These are phyloP conservation scores for Exophiala sp. DNA, from an alignment of 2,329 filamentous ascomycete genomes.

Conservation along the genomic window DNA sequence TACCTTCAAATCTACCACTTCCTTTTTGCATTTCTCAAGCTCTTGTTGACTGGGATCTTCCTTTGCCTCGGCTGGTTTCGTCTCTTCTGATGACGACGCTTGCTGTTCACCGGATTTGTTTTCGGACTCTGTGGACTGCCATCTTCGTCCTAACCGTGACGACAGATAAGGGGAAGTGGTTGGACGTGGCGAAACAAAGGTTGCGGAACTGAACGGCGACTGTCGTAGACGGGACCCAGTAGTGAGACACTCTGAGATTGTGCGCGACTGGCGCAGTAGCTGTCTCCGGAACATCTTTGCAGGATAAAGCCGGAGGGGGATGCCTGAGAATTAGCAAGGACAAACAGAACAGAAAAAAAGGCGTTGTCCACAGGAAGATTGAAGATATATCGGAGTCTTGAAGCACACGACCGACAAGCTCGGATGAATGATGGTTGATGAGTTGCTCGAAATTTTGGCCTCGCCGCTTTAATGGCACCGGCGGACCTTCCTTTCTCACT, in stretches of 20 bases:
- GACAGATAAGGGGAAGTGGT: constrained; percentile 31
- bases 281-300: constrained; percentile 40
- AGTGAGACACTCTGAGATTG: constrained; percentile 31
- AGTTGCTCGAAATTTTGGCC: constrained; percentile 3
- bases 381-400: not conserved
- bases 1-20: constrained; percentile 81
- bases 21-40: constrained; percentile 65
- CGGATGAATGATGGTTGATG: not conserved
- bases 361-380: no score
- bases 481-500: not conserved
- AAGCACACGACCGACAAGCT: not conserved
- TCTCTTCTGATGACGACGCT: constrained; percentile 41
- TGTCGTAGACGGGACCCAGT: constrained; percentile 20
- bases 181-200: constrained; percentile 16
- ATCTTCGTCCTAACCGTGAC: constrained; percentile 35
- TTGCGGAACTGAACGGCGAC: constrained; percentile 20
- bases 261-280: constrained; percentile 39
- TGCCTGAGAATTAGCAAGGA: not conserved
- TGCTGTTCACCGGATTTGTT: constrained; percentile 34
- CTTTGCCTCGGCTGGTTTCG: constrained; percentile 37
- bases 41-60: constrained; percentile 56
- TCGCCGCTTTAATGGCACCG: constrained; percentile 4
- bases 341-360: not conserved
- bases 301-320: no score
- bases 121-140: constrained; percentile 41